Evolutionary conservation across 2,329 filamentous ascomycete species (phyloP).

Genomic region (Mariannaea sp.): DNA sequence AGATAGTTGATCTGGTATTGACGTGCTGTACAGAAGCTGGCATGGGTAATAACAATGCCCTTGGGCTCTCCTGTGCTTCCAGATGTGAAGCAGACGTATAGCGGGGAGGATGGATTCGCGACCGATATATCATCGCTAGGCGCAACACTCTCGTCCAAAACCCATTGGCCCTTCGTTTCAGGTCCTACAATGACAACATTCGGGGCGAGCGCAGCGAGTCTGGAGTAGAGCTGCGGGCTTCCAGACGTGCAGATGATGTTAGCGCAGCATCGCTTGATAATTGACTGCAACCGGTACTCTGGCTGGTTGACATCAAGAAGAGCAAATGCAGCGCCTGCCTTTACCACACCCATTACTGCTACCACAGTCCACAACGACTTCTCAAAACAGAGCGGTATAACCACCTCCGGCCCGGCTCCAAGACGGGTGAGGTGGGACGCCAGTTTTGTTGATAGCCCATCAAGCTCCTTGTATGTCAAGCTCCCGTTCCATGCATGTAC

Average conservation of each 20-base stretch:
- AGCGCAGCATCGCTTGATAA: no score
- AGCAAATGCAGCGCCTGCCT: slow-evolving; percentile 32
- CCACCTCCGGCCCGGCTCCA: slow-evolving; percentile 32
- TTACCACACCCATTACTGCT: slow-evolving; percentile 32
- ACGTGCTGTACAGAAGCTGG: slow-evolving; percentile 5
- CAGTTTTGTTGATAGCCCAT: slow-evolving; percentile 44
- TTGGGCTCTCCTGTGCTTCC: slow-evolving; percentile 38
- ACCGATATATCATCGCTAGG: no score
- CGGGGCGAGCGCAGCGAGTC: no score
- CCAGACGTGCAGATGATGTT: no score
- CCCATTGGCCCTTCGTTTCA: no score
- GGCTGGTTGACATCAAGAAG: neutral
- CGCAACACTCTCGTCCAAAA: no score
- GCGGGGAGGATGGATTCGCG: no score
- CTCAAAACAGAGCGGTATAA: slow-evolving; percentile 24
- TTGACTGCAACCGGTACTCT: no score
- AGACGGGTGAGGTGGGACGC: slow-evolving; percentile 43
- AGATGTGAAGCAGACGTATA: slow-evolving; percentile 27
- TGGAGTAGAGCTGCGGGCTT: no score
- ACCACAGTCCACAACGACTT: slow-evolving; percentile 32
- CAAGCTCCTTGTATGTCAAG: slow-evolving; percentile 46
- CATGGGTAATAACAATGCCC: slow-evolving; percentile 27
- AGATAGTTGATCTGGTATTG: neutral
- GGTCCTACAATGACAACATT: no score
- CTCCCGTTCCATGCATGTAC: no score